Conservation (phyloP, 768 basidiomycete species). For the Leucosporidium yakuticum region DNA sequence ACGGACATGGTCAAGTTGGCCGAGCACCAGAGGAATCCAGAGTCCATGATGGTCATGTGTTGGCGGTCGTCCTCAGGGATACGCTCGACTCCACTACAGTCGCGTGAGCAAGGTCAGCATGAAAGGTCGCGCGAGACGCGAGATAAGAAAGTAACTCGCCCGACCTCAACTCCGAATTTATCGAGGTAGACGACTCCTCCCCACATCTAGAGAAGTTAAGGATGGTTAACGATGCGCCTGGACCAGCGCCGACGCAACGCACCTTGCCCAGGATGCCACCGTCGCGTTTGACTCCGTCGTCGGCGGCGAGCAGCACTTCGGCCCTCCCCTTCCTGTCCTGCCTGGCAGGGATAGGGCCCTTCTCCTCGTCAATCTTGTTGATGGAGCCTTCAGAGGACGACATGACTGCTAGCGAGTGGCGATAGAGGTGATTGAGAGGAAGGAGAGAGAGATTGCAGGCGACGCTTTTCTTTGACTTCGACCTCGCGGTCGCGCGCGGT, state of each 20-base stretch:
- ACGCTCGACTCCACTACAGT: constrained; percentile 43
- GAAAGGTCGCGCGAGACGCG: not conserved
- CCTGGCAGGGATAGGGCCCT: not conserved
- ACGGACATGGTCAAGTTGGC: constrained; percentile 40
- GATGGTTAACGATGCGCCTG: not conserved
- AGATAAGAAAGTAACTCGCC: constrained; percentile 1
- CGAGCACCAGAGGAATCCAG: constrained; percentile 41
- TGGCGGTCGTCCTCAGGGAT: constrained; percentile 40
- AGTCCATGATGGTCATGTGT: constrained; percentile 18
- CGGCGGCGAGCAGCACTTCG: not conserved
- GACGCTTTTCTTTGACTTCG: not conserved
- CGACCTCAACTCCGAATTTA: constrained; percentile 43
- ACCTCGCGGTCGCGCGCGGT: not conserved
- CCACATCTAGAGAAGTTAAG: constrained; percentile 29
- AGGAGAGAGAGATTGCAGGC: not conserved
- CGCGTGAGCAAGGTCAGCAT: not conserved
- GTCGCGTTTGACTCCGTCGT: constrained; percentile 10
- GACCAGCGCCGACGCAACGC: not conserved
- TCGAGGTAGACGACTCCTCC: constrained; percentile 35
- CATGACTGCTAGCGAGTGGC: not conserved
- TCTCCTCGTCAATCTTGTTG: constrained; percentile 11
- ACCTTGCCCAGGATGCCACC: constrained; percentile 5
- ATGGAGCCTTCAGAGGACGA: not conserved
- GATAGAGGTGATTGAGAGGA: not conserved
- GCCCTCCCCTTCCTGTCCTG: not conserved